These are phyloP conservation scores for Citrus australasica DNA, from an alignment of 345 rosid species.

Conservation along the genomic window DNA sequence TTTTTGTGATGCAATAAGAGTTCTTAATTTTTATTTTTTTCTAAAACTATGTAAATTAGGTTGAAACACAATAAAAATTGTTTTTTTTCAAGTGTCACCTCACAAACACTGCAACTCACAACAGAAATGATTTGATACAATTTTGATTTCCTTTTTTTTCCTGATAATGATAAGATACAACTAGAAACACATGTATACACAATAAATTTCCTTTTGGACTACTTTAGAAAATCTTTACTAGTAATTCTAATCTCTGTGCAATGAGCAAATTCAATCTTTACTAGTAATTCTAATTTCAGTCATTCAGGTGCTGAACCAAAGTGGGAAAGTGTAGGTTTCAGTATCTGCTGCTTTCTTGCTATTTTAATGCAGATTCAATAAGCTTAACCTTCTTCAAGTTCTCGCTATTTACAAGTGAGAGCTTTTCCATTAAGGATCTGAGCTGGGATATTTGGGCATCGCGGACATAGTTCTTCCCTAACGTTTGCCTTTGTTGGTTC, in stretches of 20 bases:
- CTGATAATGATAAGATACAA: background rate
- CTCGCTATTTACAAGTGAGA: constrained; percentile 68
- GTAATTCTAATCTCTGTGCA: background rate
- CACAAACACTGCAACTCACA: background rate
- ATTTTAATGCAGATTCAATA: constrained; percentile 61
- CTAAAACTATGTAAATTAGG: no score
- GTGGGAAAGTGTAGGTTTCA: background rate
- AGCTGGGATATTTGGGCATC: constrained; percentile 64
- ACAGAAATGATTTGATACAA: background rate
- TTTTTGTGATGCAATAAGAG: background rate
- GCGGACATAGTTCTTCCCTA: constrained; percentile 33
- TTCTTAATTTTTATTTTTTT: background rate
- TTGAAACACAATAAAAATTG: no score
- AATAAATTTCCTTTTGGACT: background rate
- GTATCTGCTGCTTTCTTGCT: constrained; percentile 34
- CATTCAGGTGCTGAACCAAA: background rate
- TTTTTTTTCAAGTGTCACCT: background rate
- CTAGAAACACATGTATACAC: background rate
- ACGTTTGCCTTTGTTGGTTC: constrained; percentile 38
- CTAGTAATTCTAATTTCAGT: background rate
- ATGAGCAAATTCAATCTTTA: background rate
- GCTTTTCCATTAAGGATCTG: constrained; percentile 60
- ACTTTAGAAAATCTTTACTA: background rate
- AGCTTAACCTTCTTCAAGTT: constrained; percentile 61
- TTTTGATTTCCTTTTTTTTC: no score